phyloP scores from a whole-genome alignment of 208 protist genomes.

The Acanthamoeba divionensis region DNA sequence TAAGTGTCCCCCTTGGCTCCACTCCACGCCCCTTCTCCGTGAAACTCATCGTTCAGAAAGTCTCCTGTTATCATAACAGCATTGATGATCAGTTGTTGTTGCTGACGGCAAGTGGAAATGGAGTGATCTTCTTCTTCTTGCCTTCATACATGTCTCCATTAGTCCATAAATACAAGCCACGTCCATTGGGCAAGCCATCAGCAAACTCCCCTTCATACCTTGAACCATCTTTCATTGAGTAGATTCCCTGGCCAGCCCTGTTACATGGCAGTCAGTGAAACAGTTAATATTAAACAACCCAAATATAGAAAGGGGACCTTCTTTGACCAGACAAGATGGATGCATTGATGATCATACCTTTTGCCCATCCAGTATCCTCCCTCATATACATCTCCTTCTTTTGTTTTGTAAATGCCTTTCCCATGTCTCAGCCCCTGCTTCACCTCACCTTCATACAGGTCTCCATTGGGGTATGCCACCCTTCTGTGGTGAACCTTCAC shows the following conservation, averaged over 20 bases:
- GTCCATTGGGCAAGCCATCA: constrained; percentile 24
- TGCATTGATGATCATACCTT: too few species aligned
- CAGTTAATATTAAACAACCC: too few species aligned
- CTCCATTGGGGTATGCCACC: constrained; percentile 40
- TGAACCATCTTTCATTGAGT: constrained; percentile 48
- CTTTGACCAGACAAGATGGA: too few species aligned
- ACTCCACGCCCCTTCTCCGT: constrained; percentile 41
- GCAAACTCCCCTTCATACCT: constrained; percentile 42
- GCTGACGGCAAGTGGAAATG: too few species aligned
- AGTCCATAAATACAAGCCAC: constrained; percentile 35
- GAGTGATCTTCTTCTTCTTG: too few species aligned
- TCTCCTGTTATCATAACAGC: too few species aligned
- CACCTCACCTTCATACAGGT: constrained; percentile 32
- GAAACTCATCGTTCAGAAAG: constrained; percentile 48
- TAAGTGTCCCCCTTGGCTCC: constrained; percentile 19
- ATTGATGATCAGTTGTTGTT: too few species aligned
- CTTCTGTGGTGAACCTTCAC: too few species aligned
- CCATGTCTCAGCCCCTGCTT: background rate
- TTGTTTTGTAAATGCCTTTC: constrained; percentile 19
- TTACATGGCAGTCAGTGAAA: too few species aligned
- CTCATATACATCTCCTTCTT: background rate
- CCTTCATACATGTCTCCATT: constrained; percentile 49
- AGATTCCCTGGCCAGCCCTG: constrained; percentile 35
- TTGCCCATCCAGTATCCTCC: constrained; percentile 37
- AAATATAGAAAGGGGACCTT: too few species aligned